A percentile compares a stretch with the other conserved stretches of the same genome.
Conservation (phyloP, 176 grass and related monocot genomes). For the Zoysia pacifica region DNA sequence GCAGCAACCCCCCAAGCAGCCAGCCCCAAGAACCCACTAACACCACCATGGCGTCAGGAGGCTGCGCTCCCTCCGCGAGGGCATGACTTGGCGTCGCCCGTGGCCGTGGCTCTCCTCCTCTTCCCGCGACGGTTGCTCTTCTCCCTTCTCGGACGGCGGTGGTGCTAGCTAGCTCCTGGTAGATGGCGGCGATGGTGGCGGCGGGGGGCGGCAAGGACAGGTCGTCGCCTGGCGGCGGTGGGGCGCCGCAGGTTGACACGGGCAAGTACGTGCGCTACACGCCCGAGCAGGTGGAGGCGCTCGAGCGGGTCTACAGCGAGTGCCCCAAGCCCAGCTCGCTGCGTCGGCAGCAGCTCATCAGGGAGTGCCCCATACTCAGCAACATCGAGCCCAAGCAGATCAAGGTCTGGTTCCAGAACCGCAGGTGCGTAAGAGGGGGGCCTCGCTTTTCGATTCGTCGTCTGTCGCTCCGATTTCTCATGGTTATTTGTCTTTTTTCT, state of each 20-base stretch:
- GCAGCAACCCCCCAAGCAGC: conserved; percentile 3
- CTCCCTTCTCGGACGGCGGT: conserved; percentile 24
- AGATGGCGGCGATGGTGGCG: conserved; percentile 60
- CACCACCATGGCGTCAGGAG: conserved; percentile 46
- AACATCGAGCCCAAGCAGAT: conserved; percentile 98
- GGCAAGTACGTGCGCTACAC: conserved; percentile 97
- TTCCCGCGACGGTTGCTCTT: not conserved
- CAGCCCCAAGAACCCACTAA: not conserved
- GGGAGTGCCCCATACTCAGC: conserved; percentile 76
- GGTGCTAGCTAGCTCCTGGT: not conserved
- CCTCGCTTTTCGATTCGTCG: not conserved
- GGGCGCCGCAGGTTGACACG: conserved; percentile 68
- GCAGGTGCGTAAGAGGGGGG: conserved; percentile 53
- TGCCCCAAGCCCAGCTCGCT: conserved; percentile 97
- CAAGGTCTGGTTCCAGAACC: conserved; percentile 99
- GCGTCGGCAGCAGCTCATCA: conserved; percentile 80
- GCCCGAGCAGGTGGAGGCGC: conserved; percentile 94
- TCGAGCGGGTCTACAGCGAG: conserved; percentile 91
- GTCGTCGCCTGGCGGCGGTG: conserved; percentile 44
- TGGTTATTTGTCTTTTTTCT: not conserved
- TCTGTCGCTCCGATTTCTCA: not conserved
- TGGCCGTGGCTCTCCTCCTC: conserved; percentile 48
- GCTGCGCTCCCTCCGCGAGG: conserved; percentile 33
- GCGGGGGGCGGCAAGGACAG: conserved; percentile 46
- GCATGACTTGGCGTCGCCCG: conserved; percentile 50